Evolutionary conservation across 371 early-diverging fungal species (phyloP).

Genomic region (Smittium culicis): DNA sequence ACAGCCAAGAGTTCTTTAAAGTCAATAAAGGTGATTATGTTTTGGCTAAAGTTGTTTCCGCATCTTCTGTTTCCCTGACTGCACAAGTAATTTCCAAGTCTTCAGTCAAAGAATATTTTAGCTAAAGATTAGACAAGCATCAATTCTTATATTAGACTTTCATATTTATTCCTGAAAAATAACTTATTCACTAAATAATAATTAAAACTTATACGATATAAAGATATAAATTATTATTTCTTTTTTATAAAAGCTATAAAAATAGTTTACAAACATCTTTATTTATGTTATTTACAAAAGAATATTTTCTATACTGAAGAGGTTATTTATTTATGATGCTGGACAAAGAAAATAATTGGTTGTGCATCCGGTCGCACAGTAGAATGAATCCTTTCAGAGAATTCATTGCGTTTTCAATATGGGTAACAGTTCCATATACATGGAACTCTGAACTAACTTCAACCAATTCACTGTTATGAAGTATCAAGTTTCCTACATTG

Average conservation of each 20-base stretch:
- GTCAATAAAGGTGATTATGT: conserved; percentile 24
- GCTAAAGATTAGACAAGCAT: background rate
- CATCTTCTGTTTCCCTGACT: conserved; percentile 25
- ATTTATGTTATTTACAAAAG: background rate
- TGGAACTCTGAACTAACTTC: background rate
- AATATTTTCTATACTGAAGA: too few species aligned
- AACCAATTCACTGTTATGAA: background rate
- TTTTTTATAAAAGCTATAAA: background rate
- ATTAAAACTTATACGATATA: background rate
- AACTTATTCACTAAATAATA: too few species aligned
- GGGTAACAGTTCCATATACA: background rate
- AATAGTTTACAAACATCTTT: background rate
- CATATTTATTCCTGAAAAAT: too few species aligned
- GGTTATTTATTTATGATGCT: too few species aligned
- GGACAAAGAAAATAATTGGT: background rate
- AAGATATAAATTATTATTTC: background rate
- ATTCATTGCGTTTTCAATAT: background rate
- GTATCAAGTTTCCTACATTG: background rate
- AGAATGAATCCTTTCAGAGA: background rate
- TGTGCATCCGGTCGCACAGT: background rate
- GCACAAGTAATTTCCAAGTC: background rate
- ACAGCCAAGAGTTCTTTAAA: background rate
- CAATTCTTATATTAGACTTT: too few species aligned
- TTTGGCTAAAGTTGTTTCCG: conserved; percentile 19
- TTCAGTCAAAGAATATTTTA: background rate